phyloP scores from a whole-genome alignment of 768 basidiomycete genomes.

The Lactifluus hygrophoroides region DNA sequence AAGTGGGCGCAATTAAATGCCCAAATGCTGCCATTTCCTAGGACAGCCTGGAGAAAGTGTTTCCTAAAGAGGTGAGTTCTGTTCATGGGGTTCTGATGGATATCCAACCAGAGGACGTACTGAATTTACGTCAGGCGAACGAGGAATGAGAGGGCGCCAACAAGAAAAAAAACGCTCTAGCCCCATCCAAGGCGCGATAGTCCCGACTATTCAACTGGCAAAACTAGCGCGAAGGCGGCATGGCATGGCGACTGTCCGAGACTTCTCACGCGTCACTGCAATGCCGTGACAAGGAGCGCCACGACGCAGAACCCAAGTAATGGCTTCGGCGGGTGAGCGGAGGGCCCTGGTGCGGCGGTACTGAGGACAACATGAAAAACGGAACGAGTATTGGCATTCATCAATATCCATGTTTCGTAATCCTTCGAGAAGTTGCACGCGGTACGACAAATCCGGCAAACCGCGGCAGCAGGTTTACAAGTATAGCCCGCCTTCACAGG shows the following conservation, averaged over 20 bases:
- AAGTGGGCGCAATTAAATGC: conserved; percentile 5
- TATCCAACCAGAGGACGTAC: conserved; percentile 8
- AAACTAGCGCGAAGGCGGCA: conserved; percentile 17
- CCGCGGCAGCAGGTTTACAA: not conserved
- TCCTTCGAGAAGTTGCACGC: not conserved
- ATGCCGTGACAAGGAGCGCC: conserved; percentile 17
- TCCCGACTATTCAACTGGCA: conserved; percentile 17
- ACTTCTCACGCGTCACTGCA: conserved; percentile 16
- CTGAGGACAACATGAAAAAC: conserved; percentile 2
- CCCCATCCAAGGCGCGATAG: conserved; percentile 16
- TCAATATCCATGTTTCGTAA: conserved; percentile 11
- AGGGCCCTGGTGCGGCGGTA: conserved; percentile 2
- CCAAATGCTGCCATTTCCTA: conserved; percentile 12
- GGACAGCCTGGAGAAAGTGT: conserved; percentile 7
- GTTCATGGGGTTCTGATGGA: conserved; percentile 20
- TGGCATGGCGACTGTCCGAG: conserved; percentile 8
- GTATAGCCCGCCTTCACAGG: not conserved
- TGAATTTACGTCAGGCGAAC: conserved; percentile 17
- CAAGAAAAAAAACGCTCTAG: conserved; percentile 16
- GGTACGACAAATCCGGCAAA: conserved; percentile 11
- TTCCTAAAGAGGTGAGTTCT: conserved; percentile 14
- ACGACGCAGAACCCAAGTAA: conserved; percentile 16
- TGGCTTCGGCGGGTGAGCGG: conserved; percentile 18
- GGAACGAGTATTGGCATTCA: conserved; percentile 8
- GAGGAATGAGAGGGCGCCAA: conserved; percentile 14